Percentiles rank a stretch among this genome's conserved stretches.
phyloP scores from a whole-genome alignment of 495 filamentous ascomycete genomes.

The Talaromyces ruber region DNA sequence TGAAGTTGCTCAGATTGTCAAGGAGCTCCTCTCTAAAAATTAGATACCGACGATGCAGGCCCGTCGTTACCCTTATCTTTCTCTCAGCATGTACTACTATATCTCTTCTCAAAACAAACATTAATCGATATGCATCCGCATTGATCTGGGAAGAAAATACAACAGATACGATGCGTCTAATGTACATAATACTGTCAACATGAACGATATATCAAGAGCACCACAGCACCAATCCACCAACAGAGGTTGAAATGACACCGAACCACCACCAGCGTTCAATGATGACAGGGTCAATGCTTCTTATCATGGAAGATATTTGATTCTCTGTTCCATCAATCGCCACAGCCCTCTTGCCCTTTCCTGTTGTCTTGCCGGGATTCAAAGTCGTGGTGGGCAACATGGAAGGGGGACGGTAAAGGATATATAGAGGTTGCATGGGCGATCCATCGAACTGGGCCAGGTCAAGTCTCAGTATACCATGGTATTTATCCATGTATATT shows the following conservation, averaged over 20 bases:
- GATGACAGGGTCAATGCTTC: constrained; percentile 39
- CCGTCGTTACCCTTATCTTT: not conserved
- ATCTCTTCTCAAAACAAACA: not conserved
- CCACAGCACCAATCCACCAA: constrained; percentile 40
- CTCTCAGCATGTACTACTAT: constrained; percentile 3
- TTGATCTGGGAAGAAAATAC: not conserved
- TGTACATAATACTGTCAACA: not conserved
- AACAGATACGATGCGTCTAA: not conserved
- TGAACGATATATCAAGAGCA: constrained; percentile 16
- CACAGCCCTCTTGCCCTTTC: constrained; percentile 26
- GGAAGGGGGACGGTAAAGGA: constrained; percentile 57
- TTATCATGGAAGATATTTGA: constrained; percentile 27
- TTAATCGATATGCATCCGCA: not conserved
- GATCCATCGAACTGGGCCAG: constrained; percentile 57
- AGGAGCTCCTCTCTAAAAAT: constrained; percentile 16
- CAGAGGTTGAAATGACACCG: constrained; percentile 55
- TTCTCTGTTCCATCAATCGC: constrained; percentile 19
- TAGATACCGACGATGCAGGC: not conserved
- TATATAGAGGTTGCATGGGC: constrained; percentile 66
- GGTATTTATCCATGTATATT: constrained; percentile 53
- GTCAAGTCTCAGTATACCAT: constrained; percentile 55
- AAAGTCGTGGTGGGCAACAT: constrained; percentile 70
- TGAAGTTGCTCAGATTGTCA: constrained; percentile 39
- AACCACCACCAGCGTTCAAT: constrained; percentile 62
- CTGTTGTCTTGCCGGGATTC: constrained; percentile 39